Evolutionary conservation across 2,329 filamentous ascomycete genomes (phyloP), one percentile per base, ranked within the genome.

Genomic region (Fusarium subglutinans): DNA sequence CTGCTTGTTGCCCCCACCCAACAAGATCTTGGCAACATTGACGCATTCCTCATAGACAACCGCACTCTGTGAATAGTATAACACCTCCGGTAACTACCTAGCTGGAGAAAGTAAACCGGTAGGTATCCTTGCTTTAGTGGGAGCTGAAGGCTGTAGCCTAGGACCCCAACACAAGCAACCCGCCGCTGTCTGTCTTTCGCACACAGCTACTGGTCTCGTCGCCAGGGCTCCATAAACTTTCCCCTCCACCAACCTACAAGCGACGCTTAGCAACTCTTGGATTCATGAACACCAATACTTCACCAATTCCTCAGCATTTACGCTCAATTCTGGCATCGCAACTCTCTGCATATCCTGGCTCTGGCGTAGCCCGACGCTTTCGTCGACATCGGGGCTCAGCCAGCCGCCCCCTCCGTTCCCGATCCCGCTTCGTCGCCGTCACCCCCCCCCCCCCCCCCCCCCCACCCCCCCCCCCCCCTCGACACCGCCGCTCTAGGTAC

Each of bases 201-300:
- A 54, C 58, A 43, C 69, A 60, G 54, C 41, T 60, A 41, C 44
- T 37, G 47, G 63, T 37, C 47, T 68, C 48, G 30, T 68, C 28
- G 35, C 57, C 57, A 64, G 43, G 43, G 56, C 58, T 55, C 57
- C 66, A 57, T 69, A 69, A 59, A 69, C 69, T 59, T 69, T 59
- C 50, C 57, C 65, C 64, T 63, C 66, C 61, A 70, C 59, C 64
- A 62, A 48, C 63, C 48, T 66, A 50, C 61, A 43, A 58, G n/a
- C 61, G 24, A 65, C 60, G 50, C 63, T 63, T 71, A 66, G 62
- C 63, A 35, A 66, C 60, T 63, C 38, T 50, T 58, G 68, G 58
- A 70, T 76, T 77, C 76, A 78, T 78, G 76, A 77, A 63, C 60
- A 69, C 66, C 68, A 74, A 70, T 66, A 76, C 70, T 63, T 77